phyloP scores from a whole-genome alignment of 768 basidiomycete genomes.

The Austroboletus festivus region DNA sequence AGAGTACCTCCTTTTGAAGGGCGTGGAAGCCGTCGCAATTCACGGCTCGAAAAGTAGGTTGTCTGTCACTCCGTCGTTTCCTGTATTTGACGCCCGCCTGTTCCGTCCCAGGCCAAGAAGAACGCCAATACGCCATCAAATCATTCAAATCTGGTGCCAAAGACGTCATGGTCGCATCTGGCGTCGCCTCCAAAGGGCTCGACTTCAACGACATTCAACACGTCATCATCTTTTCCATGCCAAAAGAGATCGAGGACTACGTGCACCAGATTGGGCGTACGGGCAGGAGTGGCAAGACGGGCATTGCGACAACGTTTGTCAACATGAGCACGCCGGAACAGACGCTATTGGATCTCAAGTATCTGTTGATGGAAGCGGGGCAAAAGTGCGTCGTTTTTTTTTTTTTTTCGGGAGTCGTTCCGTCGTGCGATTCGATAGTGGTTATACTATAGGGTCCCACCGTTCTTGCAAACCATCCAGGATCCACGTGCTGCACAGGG shows the following conservation, averaged over 20 bases:
- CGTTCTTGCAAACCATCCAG: constrained; percentile 85
- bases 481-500: constrained; percentile 84
- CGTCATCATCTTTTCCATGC: constrained; percentile 99
- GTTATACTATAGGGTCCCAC: constrained; percentile 94
- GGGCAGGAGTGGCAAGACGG: constrained; percentile 95
- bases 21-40: constrained; percentile 97
- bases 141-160: constrained; percentile 97
- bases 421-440: too few relatives aligned
- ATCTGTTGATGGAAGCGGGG: constrained; percentile 93
- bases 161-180: constrained; percentile 99
- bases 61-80: neutral
- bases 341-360: constrained; percentile 94
- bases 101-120: constrained; percentile 92
- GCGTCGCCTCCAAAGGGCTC: constrained; percentile 96
- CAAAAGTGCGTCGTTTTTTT: constrained; percentile 71
- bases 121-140: constrained; percentile 98
- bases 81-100: neutral
- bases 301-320: constrained; percentile 97
- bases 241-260: constrained; percentile 99
- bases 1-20: constrained; percentile 94
- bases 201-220: constrained; percentile 99
- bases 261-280: constrained; percentile 99
- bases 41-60: constrained; percentile 92
- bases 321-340: constrained; percentile 98
- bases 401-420: too few relatives aligned